Conservation (phyloP, 2,329 filamentous ascomycete species). For the Fusarium vanettenii region DNA sequence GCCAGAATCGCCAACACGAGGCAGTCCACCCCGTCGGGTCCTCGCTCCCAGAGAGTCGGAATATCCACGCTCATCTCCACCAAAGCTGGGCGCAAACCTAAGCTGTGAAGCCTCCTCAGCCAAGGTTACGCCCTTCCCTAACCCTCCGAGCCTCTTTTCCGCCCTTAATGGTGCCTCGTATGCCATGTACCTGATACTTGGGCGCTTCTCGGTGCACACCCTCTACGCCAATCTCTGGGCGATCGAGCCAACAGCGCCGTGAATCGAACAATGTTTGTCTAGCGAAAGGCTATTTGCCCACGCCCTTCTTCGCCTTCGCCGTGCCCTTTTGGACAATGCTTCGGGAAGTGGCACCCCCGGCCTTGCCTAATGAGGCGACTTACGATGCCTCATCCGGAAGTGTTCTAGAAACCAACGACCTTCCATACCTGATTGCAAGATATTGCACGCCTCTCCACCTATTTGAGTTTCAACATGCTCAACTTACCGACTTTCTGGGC, state of each 20-base stretch:
- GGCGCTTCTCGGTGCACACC: constrained; percentile 24
- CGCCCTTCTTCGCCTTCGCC: constrained; percentile 3
- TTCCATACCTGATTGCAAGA: not conserved
- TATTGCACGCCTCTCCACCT: constrained; percentile 11
- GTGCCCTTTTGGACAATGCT: constrained; percentile 11
- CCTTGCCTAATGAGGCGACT: constrained; percentile 14
- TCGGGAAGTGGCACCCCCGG: not conserved
- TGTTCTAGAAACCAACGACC: constrained; percentile 35
- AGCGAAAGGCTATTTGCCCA: constrained; percentile 24
- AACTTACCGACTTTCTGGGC: constrained; percentile 38
- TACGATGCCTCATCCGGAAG: constrained; percentile 35
- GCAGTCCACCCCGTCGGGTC: constrained; percentile 23
- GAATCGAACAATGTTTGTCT: constrained; percentile 25
- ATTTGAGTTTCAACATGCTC: constrained; percentile 32
- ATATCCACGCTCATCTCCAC: constrained; percentile 20
- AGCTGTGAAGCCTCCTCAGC: constrained; percentile 8
- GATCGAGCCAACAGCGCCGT: constrained; percentile 11
- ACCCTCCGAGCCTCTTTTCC: constrained; percentile 3
- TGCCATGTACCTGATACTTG: constrained; percentile 38
- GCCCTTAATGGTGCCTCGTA: not conserved
- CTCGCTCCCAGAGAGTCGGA: constrained; percentile 24
- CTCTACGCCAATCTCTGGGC: constrained; percentile 9
- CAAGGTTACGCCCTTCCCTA: constrained; percentile 28
- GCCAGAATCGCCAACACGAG: constrained; percentile 18
- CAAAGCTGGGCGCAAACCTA: constrained; percentile 23